These are phyloP conservation scores for Melastoma malabathricum DNA, from an alignment of 345 rosid species.

Conservation along the genomic window DNA sequence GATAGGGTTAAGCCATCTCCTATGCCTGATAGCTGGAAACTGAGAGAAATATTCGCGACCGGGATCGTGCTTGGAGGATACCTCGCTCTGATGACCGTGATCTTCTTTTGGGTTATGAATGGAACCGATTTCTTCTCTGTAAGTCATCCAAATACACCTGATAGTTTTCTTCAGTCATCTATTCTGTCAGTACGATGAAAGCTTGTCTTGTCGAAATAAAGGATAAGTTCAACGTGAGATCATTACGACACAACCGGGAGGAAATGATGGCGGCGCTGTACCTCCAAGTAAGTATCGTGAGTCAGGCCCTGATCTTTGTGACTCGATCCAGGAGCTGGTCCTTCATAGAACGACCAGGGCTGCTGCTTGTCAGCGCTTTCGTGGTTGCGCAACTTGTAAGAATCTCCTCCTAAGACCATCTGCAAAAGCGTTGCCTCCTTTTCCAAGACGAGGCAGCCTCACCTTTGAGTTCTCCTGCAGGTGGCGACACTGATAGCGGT, in stretches of 20 bases:
- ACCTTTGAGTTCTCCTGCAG: slow-evolving; percentile 16
- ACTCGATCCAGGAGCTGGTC: slow-evolving; percentile 93
- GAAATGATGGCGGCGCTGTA: slow-evolving; percentile 78
- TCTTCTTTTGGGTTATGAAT: slow-evolving; percentile 76
- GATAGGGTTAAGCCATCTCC: slow-evolving; percentile 87
- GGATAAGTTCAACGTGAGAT: slow-evolving; percentile 47
- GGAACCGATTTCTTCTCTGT: slow-evolving; percentile 66
- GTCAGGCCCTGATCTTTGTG: slow-evolving; percentile 84
- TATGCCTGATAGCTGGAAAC: slow-evolving; percentile 86
- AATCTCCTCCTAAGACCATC: neutral
- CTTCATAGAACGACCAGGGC: slow-evolving; percentile 61
- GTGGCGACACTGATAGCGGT: slow-evolving; percentile 71
- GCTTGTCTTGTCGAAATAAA: slow-evolving; percentile 10
- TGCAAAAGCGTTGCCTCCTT: neutral
- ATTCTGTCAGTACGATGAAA: neutral
- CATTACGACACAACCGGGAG: slow-evolving; percentile 12
- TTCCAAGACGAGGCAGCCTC: neutral
- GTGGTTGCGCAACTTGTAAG: slow-evolving; percentile 66
- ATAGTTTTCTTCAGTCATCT: neutral
- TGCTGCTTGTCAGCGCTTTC: slow-evolving; percentile 48
- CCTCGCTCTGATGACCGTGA: slow-evolving; percentile 66
- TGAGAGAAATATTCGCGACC: slow-evolving; percentile 65
- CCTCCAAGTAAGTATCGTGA: slow-evolving; percentile 77
- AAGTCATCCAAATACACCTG: slow-evolving; percentile 9
- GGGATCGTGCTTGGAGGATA: slow-evolving; percentile 78